Evolutionary conservation across 2,329 filamentous ascomycete genomes (phyloP).

Genomic region (Exophiala viscosa): DNA sequence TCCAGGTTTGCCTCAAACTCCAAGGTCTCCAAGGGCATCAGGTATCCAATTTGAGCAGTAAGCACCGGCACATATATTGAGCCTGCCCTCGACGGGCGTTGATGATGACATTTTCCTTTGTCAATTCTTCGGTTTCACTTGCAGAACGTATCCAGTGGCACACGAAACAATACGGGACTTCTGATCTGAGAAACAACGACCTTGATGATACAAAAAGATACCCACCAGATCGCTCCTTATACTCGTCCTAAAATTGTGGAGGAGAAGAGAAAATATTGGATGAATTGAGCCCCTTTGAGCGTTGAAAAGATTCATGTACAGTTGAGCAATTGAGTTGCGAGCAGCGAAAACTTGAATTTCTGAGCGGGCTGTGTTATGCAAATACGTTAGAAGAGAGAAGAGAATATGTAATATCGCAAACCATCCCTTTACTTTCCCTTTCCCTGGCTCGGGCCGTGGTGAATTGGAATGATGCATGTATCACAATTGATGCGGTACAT

Average conservation of each 20-base stretch:
- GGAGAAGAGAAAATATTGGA: not conserved
- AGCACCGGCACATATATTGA: not conserved
- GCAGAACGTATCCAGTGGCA: not conserved
- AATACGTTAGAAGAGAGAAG: conserved; percentile 4
- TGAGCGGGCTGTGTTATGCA: conserved; percentile 4
- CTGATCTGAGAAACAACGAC: conserved; percentile 7
- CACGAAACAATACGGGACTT: not conserved
- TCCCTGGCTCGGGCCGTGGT: conserved; percentile 8
- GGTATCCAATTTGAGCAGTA: conserved; percentile 8
- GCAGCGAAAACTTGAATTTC: conserved; percentile 1
- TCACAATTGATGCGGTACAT: not conserved
- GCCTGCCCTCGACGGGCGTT: not conserved
- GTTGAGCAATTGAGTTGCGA: conserved; percentile 16
- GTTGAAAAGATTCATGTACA: conserved; percentile 8
- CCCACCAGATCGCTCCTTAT: conserved; percentile 18
- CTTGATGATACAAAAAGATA: conserved; percentile 18
- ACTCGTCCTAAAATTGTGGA: conserved; percentile 2
- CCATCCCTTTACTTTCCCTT: not conserved
- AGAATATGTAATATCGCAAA: conserved; percentile 1
- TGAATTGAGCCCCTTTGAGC: conserved; percentile 5
- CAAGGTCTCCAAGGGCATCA: not conserved
- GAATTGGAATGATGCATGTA: conserved; percentile 5
- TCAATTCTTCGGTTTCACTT: conserved; percentile 7
- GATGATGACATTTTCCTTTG: conserved; percentile 12
- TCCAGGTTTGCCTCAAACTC: conserved; percentile 9